A percentile compares a stretch with the other conserved stretches of the same genome.
Evolutionary conservation across 306 rosid genomes (phyloP).

Genomic region (Begonia loranthoides): DNA sequence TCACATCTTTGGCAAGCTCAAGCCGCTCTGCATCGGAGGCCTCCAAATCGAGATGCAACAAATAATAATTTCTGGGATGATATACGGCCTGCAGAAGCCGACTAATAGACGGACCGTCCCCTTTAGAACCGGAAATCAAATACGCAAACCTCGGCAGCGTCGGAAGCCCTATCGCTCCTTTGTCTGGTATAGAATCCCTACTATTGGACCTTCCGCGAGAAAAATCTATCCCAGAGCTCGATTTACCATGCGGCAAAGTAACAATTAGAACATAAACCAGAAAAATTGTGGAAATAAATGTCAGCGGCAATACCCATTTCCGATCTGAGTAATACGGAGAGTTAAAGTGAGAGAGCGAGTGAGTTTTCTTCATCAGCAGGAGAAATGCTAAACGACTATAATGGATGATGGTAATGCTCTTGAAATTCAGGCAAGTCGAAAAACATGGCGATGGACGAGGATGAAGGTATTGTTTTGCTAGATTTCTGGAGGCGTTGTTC

Average conservation of each 20-base stretch:
- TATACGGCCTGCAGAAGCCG: conserved; percentile 70
- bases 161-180: conserved; percentile 21
- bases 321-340: conserved; percentile 19
- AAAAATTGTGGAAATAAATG: conserved; percentile 20
- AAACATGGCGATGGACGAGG: too few relatives aligned
- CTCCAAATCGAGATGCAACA: conserved; percentile 77
- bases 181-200: conserved; percentile 1
- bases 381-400: too few relatives aligned
- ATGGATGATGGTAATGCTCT: too few relatives aligned
- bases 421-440: too few relatives aligned
- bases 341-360: background rate
- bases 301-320: conserved; percentile 33
- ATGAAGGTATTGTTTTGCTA: too few relatives aligned
- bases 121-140: conserved; percentile 44
- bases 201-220: conserved; percentile 10
- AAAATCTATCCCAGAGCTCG: conserved; percentile 15
- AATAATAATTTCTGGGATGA: conserved; percentile 70
- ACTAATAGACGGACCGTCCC: conserved; percentile 39
- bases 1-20: conserved; percentile 55
- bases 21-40: conserved; percentile 69
- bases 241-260: conserved; percentile 14
- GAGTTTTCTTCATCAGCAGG: conserved; percentile 29
- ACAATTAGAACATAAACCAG: conserved; percentile 22
- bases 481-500: too few relatives aligned
- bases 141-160: conserved; percentile 68